Conservation (phyloP, 768 basidiomycete species). For the Amanita phalloides region DNA sequence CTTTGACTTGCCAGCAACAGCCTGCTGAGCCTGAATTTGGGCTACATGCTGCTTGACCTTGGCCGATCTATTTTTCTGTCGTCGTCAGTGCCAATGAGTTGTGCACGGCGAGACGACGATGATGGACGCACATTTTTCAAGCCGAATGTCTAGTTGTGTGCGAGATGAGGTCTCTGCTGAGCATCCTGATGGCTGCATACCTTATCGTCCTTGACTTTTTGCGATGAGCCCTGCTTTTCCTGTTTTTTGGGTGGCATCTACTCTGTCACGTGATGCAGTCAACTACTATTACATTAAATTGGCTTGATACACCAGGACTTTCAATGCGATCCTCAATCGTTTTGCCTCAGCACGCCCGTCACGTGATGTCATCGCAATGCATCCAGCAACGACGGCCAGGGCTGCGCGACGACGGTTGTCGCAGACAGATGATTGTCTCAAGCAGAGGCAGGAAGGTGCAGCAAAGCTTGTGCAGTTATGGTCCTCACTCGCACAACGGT, state of each 20-base stretch:
- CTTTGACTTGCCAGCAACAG: slow-evolving; percentile 69
- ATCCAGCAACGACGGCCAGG: not conserved
- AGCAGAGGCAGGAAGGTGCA: slow-evolving; percentile 45
- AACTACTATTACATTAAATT: no score
- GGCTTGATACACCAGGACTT: no score
- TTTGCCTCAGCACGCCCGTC: no score
- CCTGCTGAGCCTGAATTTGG: slow-evolving; percentile 67
- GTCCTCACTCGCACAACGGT: slow-evolving; percentile 58
- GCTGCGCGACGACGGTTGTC: slow-evolving; percentile 12
- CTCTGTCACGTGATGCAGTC: no score
- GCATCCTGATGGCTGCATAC: slow-evolving; percentile 22
- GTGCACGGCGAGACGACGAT: not conserved
- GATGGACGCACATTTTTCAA: slow-evolving; percentile 65
- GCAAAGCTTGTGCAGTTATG: slow-evolving; percentile 51
- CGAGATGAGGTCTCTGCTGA: slow-evolving; percentile 15
- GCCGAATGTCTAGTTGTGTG: slow-evolving; percentile 60
- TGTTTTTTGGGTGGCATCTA: slow-evolving; percentile 80
- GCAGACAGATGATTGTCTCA: slow-evolving; percentile 30
- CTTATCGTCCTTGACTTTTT: slow-evolving; percentile 78
- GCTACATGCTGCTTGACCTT: slow-evolving; percentile 86
- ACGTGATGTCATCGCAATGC: no score
- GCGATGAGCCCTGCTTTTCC: slow-evolving; percentile 42
- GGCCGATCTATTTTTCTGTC: slow-evolving; percentile 87
- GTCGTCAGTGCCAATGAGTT: slow-evolving; percentile 1
- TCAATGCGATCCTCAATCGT: no score